Percentiles rank a stretch among this genome's conserved stretches.
Conservation (phyloP, 805 yeast genomes). For the Metschnikowia peoriensis region DNA sequence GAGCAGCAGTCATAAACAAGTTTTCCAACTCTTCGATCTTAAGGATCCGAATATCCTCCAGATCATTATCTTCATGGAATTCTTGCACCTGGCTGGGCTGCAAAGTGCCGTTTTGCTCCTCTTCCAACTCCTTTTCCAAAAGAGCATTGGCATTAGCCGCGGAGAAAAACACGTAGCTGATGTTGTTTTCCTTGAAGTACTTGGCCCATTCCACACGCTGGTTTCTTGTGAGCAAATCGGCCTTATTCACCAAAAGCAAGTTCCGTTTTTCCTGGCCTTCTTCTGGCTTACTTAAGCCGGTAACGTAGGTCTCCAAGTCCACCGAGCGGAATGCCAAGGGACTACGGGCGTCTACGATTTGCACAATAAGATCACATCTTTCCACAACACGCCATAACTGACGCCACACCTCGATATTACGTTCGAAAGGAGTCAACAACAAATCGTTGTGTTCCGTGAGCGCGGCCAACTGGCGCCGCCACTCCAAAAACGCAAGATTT, state of each 20-base stretch:
- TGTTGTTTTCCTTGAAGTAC: constrained; percentile 65
- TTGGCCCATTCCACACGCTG: constrained; percentile 89
- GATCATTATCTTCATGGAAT: constrained; percentile 19
- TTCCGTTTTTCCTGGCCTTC: constrained; percentile 58
- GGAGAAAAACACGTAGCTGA: constrained; percentile 87
- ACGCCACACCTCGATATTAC: constrained; percentile 97
- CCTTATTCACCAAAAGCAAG: constrained; percentile 84
- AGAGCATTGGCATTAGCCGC: constrained; percentile 82
- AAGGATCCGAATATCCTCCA: constrained; percentile 55
- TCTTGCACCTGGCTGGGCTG: too few species aligned
- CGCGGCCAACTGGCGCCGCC: constrained; percentile 89
- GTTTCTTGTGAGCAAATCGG: constrained; percentile 74
- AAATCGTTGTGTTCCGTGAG: constrained; percentile 83
- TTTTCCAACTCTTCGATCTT: constrained; percentile 83
- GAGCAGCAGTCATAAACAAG: constrained; percentile 73
- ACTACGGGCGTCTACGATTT: constrained; percentile 96
- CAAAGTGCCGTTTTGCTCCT: constrained; percentile 26
- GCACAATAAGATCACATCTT: constrained; percentile 90
- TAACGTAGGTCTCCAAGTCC: constrained; percentile 82
- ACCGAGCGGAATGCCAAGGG: constrained; percentile 86
- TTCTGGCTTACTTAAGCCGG: constrained; percentile 60
- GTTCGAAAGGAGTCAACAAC: constrained; percentile 91
- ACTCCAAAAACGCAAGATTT: constrained; percentile 83
- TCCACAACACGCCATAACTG: constrained; percentile 98
- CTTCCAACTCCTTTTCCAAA: constrained; percentile 60